These are phyloP conservation scores for Melianthus villosus DNA, from an alignment of 441 rosid genomes.

Conservation along the genomic window DNA sequence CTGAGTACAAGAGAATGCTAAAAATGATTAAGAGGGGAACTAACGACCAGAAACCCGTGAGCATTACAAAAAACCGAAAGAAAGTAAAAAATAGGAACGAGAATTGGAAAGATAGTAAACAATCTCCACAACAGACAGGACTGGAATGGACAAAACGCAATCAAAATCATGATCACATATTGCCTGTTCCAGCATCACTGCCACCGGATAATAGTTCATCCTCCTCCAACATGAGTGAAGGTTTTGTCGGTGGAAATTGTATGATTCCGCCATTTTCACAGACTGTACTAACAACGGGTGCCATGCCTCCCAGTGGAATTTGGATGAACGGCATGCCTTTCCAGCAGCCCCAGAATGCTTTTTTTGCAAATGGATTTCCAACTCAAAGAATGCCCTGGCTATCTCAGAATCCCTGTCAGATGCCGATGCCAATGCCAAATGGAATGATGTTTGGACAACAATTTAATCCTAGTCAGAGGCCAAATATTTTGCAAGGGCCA, in stretches of 20 bases:
- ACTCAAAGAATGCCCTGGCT: conserved; percentile 29
- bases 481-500: conserved; percentile 16
- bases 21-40: conserved; percentile 56
- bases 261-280: conserved; percentile 20
- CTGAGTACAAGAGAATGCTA: conserved; percentile 48
- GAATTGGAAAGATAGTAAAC: conserved; percentile 22
- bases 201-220: conserved; percentile 17
- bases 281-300: conserved; percentile 18
- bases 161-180: conserved; percentile 13
- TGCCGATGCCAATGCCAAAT: conserved; percentile 33
- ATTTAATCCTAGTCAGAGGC: conserved; percentile 30
- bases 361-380: conserved; percentile 22
- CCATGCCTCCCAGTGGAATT: conserved; percentile 16
- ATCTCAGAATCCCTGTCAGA: conserved; percentile 29
- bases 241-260: conserved; percentile 15
- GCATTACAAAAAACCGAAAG: conserved; percentile 31
- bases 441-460: conserved; percentile 36
- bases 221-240: conserved; percentile 18
- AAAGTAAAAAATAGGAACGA: conserved; percentile 30
- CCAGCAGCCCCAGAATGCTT: conserved; percentile 16
- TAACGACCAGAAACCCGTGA: conserved; percentile 26
- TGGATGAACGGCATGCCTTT: conserved; percentile 21
- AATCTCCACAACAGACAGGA: conserved; percentile 19
- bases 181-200: conserved; percentile 13
- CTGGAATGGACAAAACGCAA: conserved; percentile 10